Percentiles rank a stretch among this genome's conserved stretches.
Evolutionary conservation across 148 eudicot species (phyloP).

Genomic region (Beta vulgaris): DNA sequence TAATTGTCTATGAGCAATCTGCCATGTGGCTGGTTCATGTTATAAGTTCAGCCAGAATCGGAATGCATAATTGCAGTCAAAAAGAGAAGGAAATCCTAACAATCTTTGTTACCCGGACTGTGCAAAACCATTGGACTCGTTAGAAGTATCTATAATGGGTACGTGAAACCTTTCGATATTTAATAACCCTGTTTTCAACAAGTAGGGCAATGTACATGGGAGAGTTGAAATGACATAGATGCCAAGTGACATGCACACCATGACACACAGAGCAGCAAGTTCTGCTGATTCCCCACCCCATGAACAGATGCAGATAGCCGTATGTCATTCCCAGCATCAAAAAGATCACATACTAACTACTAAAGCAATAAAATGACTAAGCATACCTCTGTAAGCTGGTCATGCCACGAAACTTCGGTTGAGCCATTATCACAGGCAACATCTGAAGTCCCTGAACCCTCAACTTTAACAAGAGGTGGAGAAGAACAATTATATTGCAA

Average conservation of each 20-base stretch:
- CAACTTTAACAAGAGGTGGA: slow-evolving; percentile 31
- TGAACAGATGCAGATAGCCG: background rate
- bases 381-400: slow-evolving; percentile 69
- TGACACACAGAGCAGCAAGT: background rate
- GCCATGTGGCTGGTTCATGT: background rate
- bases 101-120: background rate
- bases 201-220: background rate
- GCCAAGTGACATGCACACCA: background rate
- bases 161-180: background rate
- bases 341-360: slow-evolving; percentile 10
- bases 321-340: slow-evolving; percentile 10
- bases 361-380: slow-evolving; percentile 11
- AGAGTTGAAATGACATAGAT: background rate
- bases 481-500: slow-evolving; percentile 48
- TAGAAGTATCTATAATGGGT: background rate
- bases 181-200: background rate
- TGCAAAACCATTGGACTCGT: background rate
- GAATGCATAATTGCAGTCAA: background rate
- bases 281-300: background rate
- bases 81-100: background rate
- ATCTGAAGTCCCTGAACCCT: slow-evolving; percentile 47
- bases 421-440: slow-evolving; percentile 35
- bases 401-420: slow-evolving; percentile 52
- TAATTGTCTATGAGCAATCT: background rate
- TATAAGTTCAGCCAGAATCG: background rate